Conservation (phyloP, 2,329 filamentous ascomycete genomes). For the Fusarium poae region DNA sequence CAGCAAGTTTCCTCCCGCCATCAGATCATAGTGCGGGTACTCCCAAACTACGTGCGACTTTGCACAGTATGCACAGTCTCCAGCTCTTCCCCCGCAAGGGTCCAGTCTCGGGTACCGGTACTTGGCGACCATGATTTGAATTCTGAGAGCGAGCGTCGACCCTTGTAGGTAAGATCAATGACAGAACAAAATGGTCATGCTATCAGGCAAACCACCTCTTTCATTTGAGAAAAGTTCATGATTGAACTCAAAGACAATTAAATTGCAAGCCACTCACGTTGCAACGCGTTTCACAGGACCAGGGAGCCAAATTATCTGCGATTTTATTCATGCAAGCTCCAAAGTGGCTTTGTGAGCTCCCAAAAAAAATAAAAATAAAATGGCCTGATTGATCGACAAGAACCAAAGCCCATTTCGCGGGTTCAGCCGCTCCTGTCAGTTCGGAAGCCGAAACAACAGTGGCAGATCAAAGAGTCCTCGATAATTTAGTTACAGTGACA, state of each 20-base stretch:
- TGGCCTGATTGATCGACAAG: slow-evolving; percentile 13
- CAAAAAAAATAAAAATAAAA: not conserved
- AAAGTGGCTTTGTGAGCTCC: slow-evolving; percentile 7
- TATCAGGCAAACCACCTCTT: not conserved
- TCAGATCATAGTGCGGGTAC: slow-evolving; percentile 7
- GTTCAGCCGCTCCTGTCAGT: slow-evolving; percentile 23
- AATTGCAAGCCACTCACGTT: not conserved
- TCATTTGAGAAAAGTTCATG: slow-evolving; percentile 19
- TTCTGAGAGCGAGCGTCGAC: slow-evolving; percentile 4
- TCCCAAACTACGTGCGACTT: slow-evolving; percentile 13
- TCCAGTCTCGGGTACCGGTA: slow-evolving; percentile 32
- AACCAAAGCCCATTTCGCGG: slow-evolving; percentile 14
- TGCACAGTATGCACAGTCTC: slow-evolving; percentile 30
- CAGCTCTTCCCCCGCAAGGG: slow-evolving; percentile 35
- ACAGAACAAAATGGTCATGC: not conserved
- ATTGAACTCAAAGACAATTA: not conserved
- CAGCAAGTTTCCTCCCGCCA: not conserved
- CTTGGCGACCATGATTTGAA: slow-evolving; percentile 19
- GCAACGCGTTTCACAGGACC: not conserved
- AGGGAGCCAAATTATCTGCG: not conserved
- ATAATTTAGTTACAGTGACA: not conserved
- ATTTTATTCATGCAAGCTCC: not conserved
- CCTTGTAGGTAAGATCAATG: slow-evolving; percentile 4
- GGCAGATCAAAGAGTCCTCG: slow-evolving; percentile 4
- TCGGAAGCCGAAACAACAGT: slow-evolving; percentile 27